A percentile compares a stretch with the other conserved stretches of the same genome.
Conservation (phyloP, 257 asterid genomes). For the Forsythia viridissima region DNA sequence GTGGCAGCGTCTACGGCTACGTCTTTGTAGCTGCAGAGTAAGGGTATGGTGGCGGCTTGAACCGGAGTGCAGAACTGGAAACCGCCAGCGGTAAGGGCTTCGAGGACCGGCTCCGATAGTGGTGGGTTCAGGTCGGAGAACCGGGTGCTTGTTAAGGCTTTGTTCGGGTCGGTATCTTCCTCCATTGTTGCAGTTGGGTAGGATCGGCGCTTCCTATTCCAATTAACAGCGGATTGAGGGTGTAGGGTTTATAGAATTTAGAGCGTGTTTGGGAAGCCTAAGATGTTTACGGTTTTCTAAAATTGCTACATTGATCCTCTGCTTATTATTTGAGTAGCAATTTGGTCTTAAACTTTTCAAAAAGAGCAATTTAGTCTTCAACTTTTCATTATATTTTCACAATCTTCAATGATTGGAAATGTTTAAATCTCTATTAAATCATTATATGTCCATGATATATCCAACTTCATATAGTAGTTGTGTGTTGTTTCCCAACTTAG, state of each 20-base stretch:
- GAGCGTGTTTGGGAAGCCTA: too few species aligned
- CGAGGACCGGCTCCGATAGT: slow-evolving; percentile 67
- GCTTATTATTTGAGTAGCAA: background rate
- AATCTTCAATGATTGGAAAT: too few species aligned
- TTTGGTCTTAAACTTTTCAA: background rate
- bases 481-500: too few species aligned
- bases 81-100: slow-evolving; percentile 51
- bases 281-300: background rate
- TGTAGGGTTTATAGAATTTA: background rate
- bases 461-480: too few species aligned
- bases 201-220: background rate
- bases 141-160: slow-evolving; percentile 67
- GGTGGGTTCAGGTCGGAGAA: slow-evolving; percentile 84
- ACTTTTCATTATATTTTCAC: background rate
- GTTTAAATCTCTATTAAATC: too few species aligned
- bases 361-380: background rate
- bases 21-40: slow-evolving; percentile 79
- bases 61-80: slow-evolving; percentile 94
- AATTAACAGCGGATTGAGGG: background rate
- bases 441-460: too few species aligned
- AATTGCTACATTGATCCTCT: background rate
- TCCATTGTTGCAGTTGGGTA: slow-evolving; percentile 28
- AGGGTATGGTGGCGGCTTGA: slow-evolving; percentile 89
- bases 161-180: slow-evolving; percentile 51
- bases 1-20: slow-evolving; percentile 96